These are phyloP conservation scores for Lentinula detonsa DNA, from an alignment of 768 basidiomycete species.

Conservation along the genomic window DNA sequence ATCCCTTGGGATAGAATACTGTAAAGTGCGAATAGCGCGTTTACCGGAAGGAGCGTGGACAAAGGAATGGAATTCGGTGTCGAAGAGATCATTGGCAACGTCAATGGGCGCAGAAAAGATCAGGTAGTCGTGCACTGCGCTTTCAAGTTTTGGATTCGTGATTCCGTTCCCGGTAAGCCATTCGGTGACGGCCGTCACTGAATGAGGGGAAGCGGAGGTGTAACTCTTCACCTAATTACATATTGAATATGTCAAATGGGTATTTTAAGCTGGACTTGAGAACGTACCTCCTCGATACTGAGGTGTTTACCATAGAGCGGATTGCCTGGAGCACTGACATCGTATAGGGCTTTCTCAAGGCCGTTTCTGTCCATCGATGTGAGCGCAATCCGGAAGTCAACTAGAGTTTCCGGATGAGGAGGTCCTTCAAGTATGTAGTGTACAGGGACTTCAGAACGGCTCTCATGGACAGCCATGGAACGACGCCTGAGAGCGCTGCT, in stretches of 20 bases:
- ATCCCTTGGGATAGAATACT: conserved; percentile 17
- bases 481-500: conserved; percentile 15
- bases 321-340: conserved; percentile 23
- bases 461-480: conserved; percentile 13
- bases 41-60: conserved; percentile 13
- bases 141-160: conserved; percentile 5
- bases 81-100: conserved; percentile 17
- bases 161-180: conserved; percentile 16
- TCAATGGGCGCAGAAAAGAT: conserved; percentile 14
- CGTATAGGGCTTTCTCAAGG: conserved; percentile 22
- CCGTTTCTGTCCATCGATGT: conserved; percentile 19
- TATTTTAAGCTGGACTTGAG: neutral
- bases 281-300: conserved; percentile 20
- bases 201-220: conserved; percentile 10
- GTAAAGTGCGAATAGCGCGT: conserved; percentile 15
- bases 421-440: conserved; percentile 16
- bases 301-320: conserved; percentile 21
- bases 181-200: conserved; percentile 12
- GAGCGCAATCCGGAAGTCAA: conserved; percentile 26
- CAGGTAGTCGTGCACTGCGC: conserved; percentile 16
- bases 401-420: conserved; percentile 12
- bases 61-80: conserved; percentile 16
- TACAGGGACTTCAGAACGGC: conserved; percentile 11
- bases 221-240: conserved; percentile 14
- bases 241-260: neutral